Evolutionary conservation across 1,139 yeast genomes (phyloP), one percentile per base, ranked within the genome.

Genomic region (Zygosaccharomyces pseudobailii): DNA sequence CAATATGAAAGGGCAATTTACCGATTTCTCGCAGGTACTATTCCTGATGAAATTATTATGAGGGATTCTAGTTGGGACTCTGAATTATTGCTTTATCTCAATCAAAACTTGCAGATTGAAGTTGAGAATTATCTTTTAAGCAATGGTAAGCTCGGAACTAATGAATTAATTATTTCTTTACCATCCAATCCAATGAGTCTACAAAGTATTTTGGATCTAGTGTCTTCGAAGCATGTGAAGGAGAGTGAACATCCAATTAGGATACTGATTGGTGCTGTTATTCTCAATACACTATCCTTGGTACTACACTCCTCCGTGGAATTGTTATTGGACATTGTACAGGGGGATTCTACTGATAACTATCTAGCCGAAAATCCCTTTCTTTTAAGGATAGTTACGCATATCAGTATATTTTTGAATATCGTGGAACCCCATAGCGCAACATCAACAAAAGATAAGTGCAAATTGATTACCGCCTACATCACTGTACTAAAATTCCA

Each of bases 1-100:
- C 59, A 64, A 6, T 82, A 79, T 59, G 97, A 92, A 66, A 72
- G 79, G 42, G 86, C 88, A 36, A 80, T 89, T 39, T 90, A 88
- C 62, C 86, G 84, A 13, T 79, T 73, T 54, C 66, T 92, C 34
- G 74, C 90, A 53, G 90, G 95, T 20, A 90, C 86, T 55, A 72
- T 68, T 20, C 86, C 79, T 40, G 70, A 77, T 49, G 71, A 68
- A 4, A 49, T 51, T 13, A 48, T 57, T n/a, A 34, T 53, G 21
- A 44, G 45, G 8, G 48, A 46, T 3, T 34, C 55, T 3, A 44
- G 75, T 24, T 92, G 97, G 96, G 96, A 89, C 55, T 75, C 80
- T 28, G 80, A 81, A 49, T 70, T 92, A 37, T 71, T 87, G 48
- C 73, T 89, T 5, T 82, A 83, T 58, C 63, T 85, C 47, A 80